Conservation (phyloP, 202 grass and related monocot genomes). For the Bolboschoenoplectus hybrid region DNA sequence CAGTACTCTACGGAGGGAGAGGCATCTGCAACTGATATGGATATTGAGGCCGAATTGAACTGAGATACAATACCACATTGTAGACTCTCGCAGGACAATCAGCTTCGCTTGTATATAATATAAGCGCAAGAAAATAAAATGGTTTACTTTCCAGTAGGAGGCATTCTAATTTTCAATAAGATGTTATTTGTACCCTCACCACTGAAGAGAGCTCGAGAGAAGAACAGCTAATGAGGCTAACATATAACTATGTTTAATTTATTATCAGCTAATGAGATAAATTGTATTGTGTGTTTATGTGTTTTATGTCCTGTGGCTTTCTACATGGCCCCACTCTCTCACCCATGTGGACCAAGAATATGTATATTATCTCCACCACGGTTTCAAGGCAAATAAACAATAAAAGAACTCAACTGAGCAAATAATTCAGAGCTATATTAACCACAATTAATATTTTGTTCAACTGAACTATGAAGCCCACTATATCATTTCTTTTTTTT, state of each 20-base stretch:
- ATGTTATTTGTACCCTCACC: neutral
- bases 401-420: neutral
- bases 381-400: neutral
- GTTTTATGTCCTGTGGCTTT: neutral
- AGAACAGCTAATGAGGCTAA: neutral
- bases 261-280: neutral
- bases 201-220: neutral
- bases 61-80: neutral
- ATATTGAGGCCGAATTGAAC: constrained; percentile 20
- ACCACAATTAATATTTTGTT: neutral
- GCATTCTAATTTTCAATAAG: neutral
- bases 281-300: neutral
- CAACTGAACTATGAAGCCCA: neutral
- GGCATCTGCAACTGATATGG: neutral
- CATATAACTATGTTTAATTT: neutral
- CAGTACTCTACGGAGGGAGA: neutral
- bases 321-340: neutral
- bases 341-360: neutral
- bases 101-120: constrained; percentile 13
- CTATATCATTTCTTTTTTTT: neutral
- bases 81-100: neutral
- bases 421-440: neutral
- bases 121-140: neutral
- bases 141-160: neutral
- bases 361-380: neutral